Base-by-base conservation (phyloP, 2,329 filamentous ascomycete genomes). In the Fusarium albidum region DNA sequence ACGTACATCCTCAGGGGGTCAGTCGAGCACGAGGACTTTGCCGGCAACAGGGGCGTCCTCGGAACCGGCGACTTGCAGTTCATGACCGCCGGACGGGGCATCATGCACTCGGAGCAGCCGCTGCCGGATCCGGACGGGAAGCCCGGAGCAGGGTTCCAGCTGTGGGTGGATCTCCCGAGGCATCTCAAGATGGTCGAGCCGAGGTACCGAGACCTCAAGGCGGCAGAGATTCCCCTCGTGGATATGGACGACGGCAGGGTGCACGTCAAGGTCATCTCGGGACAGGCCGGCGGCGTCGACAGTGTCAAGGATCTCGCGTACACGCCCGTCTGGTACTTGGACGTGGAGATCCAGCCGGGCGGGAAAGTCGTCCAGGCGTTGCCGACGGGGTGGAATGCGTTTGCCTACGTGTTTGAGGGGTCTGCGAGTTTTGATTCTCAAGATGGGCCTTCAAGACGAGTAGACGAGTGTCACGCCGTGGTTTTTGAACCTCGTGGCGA, bases 161-260 rank as follows among this genome's bases (percentile, higher is more conserved):
- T 49, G 9, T 49, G 46, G 46, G 38, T 49, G 14, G 46, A 49
- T 14, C 46, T 49, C 6, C 46, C 46, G 9, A 42, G 35, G 13
- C 46, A 49, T 26, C 29, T 49, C 2, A 42, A 49, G 25, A 49
- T 49, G 46, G 41, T 37, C 35, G 37, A 49, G 25, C 46, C 46
- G 12, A 11, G 46, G 15, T 49, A 49, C 15, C 46, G 46, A 49
- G 46, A 49, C 15, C 12, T 49, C 4, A 49, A 31, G n/a, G 46
- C 46, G 6, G 35, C 14, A 5, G 46, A 49, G 6, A 41, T 49
- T 13, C 46, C 46, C 9, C 12, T 6, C 8, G 46, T 31, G 9
- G 29, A 17, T 34, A 9, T 49, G 2, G 46, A 49, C 14, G 11
- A 49, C 14, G 46, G 25, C 18, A 42, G 29, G 38, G 37, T 49